Evolutionary conservation across 768 basidiomycete genomes (phyloP).

Genomic region (Phylloporus sp.): DNA sequence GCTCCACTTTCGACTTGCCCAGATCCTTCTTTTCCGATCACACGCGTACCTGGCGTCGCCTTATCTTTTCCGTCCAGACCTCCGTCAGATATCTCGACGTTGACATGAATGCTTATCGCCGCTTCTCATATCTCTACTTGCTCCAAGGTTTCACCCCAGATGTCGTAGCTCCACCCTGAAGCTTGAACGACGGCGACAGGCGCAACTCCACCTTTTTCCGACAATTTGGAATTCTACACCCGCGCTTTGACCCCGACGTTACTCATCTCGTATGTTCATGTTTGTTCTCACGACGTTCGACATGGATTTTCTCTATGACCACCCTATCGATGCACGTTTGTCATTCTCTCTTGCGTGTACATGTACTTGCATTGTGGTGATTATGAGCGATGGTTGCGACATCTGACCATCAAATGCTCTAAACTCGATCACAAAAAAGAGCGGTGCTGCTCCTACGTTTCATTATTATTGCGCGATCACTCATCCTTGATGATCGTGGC

Average conservation of each 20-base stretch:
- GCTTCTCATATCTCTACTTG: too few species aligned
- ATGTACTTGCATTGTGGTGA: not conserved
- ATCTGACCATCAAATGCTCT: not conserved
- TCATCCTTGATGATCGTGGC: not conserved
- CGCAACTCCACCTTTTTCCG: not conserved
- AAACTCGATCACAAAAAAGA: too few species aligned
- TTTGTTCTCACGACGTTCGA: conserved; percentile 8
- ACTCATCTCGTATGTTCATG: not conserved
- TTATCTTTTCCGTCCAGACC: too few species aligned
- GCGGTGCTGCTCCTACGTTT: not conserved
- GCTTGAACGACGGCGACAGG: not conserved
- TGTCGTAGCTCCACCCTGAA: not conserved
- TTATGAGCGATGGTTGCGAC: not conserved
- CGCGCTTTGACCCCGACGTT: conserved; percentile 6
- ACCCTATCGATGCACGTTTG: conserved; percentile 4
- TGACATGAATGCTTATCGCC: too few species aligned
- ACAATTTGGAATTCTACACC: not conserved
- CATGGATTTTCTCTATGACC: not conserved
- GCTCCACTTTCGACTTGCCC: conserved; percentile 18
- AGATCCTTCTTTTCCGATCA: conserved; percentile 21
- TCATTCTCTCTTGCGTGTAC: too few species aligned
- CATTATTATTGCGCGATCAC: not conserved
- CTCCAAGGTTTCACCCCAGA: not conserved
- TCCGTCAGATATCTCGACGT: too few species aligned
- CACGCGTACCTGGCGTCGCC: conserved; percentile 17